These are phyloP conservation scores for Bidens hawaiensis DNA, from an alignment of 140 eudicot species.

Conservation along the genomic window DNA sequence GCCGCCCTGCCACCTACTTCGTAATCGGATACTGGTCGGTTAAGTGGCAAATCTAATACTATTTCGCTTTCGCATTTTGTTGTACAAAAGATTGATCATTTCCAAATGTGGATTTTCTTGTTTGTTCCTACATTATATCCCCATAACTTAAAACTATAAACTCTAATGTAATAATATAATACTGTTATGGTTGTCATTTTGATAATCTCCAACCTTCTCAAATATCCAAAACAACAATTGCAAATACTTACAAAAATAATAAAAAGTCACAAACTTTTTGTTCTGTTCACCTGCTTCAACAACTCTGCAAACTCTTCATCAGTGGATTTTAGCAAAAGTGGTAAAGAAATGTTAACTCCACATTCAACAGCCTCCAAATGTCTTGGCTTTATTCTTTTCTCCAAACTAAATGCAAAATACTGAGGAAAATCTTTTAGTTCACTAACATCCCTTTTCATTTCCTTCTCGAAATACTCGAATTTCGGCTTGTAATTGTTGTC, in stretches of 20 bases:
- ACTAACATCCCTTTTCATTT: constrained; percentile 42
- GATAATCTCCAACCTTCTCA: background rate
- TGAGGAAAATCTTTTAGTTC: constrained; percentile 58
- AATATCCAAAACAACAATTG: background rate
- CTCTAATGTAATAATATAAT: constrained; percentile 15
- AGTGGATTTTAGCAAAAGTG: constrained; percentile 44
- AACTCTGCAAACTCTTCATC: constrained; percentile 53
- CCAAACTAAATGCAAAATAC: constrained; percentile 71
- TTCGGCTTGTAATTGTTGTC: constrained; percentile 56
- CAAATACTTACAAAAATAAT: constrained; percentile 19
- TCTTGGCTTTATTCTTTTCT: constrained; percentile 63
- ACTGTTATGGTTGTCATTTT: background rate
- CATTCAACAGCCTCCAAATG: constrained; percentile 40
- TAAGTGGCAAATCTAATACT: background rate
- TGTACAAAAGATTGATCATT: constrained; percentile 24
- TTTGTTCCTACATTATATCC: constrained; percentile 8
- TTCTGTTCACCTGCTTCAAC: constrained; percentile 14
- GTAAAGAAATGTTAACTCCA: constrained; percentile 41
- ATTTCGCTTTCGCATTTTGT: background rate
- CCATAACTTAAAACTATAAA: constrained; percentile 5
- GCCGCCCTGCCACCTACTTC: constrained; percentile 19
- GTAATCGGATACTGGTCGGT: background rate
- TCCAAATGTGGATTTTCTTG: constrained; percentile 12
- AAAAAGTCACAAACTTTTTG: constrained; percentile 13
- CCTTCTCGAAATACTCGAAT: constrained; percentile 40